Evolutionary conservation across 1,284 basidiomycete genomes (phyloP).

Genomic region (Sphaerobolus stellatus): DNA sequence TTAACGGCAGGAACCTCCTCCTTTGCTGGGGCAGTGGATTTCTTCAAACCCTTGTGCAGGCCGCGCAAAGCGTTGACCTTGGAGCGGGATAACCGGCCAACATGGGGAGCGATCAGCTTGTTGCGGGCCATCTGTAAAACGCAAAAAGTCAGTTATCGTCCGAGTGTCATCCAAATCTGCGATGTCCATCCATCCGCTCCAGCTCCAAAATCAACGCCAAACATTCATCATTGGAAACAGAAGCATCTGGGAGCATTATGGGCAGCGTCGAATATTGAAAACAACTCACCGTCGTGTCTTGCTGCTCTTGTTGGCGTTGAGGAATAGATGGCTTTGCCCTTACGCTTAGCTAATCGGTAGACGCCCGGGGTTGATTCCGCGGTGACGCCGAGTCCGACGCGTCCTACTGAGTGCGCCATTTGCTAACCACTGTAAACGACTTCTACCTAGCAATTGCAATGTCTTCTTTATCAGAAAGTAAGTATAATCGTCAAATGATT

Average conservation of each 20-base stretch:
- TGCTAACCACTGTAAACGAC: background rate
- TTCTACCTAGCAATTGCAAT: background rate
- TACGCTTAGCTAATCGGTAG: background rate
- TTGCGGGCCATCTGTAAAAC: conserved; percentile 84
- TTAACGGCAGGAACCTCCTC: conserved; percentile 53
- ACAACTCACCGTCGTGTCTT: conserved; percentile 8
- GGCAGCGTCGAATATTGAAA: background rate
- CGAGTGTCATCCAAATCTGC: conserved; percentile 36
- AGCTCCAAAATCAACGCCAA: background rate
- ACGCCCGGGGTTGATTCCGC: background rate
- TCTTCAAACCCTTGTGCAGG: conserved; percentile 79
- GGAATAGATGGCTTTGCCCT: conserved; percentile 4
- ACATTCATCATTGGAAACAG: background rate
- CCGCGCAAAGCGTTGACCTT: conserved; percentile 81
- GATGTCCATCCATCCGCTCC: conserved; percentile 36
- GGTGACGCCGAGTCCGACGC: background rate
- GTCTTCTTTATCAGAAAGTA: background rate
- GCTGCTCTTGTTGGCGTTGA: conserved; percentile 2
- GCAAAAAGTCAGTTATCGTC: conserved; percentile 24
- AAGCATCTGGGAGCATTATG: background rate
- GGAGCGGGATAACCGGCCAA: conserved; percentile 84
- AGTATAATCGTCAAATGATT: background rate
- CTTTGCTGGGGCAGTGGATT: conserved; percentile 63
- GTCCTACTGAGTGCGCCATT: background rate
- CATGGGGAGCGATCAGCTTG: conserved; percentile 80